Conservation (phyloP, 805 yeast genomes). For the Saturnispora diversa region DNA sequence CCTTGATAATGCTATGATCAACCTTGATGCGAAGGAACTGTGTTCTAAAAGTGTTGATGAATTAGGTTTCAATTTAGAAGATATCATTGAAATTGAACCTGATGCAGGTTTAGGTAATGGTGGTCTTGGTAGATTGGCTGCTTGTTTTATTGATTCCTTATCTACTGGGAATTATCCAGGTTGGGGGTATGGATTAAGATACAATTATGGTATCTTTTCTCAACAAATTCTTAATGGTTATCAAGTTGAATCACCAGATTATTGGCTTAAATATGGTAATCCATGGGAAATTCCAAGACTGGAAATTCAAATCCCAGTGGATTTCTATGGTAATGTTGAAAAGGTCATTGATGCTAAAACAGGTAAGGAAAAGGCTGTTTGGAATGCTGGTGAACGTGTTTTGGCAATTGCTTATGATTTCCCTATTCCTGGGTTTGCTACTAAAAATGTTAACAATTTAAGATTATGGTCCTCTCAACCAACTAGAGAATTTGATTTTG, state of each 20-base stretch:
- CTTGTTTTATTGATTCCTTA: slow-evolving; percentile 86
- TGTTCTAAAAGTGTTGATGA: slow-evolving; percentile 52
- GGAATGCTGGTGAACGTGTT: slow-evolving; percentile 88
- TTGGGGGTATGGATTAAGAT: slow-evolving; percentile 94
- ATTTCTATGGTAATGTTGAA: slow-evolving; percentile 76
- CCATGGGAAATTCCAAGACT: slow-evolving; percentile 91
- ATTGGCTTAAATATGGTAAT: slow-evolving; percentile 81
- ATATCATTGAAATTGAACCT: slow-evolving; percentile 75
- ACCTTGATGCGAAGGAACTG: slow-evolving; percentile 57
- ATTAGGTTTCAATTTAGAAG: slow-evolving; percentile 84
- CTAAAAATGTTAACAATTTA: slow-evolving; percentile 76
- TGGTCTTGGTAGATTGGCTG: slow-evolving; percentile 90
- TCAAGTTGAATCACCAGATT: slow-evolving; percentile 91
- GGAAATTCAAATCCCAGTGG: slow-evolving; percentile 84
- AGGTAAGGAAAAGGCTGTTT: slow-evolving; percentile 50
- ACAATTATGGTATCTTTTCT: slow-evolving; percentile 88
- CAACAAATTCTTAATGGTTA: slow-evolving; percentile 86
- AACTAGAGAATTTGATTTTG: slow-evolving; percentile 83
- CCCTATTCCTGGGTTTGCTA: slow-evolving; percentile 87
- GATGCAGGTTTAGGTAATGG: slow-evolving; percentile 96
- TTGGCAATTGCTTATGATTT: slow-evolving; percentile 85
- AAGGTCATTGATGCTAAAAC: slow-evolving; percentile 45
- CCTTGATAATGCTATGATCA: slow-evolving; percentile 86
- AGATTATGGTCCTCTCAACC: slow-evolving; percentile 89
- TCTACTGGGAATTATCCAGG: slow-evolving; percentile 83